Conservation (phyloP, 371 early-diverging fungal genomes). For the Quaeritorhiza haematococci region DNA sequence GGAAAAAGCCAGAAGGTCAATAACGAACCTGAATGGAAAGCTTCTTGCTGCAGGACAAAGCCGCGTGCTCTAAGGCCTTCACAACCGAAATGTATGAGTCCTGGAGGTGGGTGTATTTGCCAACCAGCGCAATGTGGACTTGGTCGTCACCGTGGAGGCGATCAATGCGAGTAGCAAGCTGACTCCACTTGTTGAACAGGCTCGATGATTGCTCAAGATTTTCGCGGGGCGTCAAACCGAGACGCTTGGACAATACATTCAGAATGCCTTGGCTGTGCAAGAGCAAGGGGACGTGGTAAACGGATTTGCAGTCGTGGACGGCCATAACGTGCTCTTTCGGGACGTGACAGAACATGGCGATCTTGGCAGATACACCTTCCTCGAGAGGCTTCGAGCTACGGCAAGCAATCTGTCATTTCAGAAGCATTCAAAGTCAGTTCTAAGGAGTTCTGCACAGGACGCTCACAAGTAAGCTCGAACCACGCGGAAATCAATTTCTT, state of each 20-base stretch:
- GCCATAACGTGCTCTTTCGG: slow-evolving; percentile 84
- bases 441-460: neutral
- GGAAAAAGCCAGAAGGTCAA: neutral
- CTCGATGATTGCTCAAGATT: slow-evolving; percentile 9
- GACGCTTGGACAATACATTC: slow-evolving; percentile 72
- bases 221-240: slow-evolving; percentile 55
- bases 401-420: slow-evolving; percentile 75
- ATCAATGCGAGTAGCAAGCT: slow-evolving; percentile 50
- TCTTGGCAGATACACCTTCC: slow-evolving; percentile 79
- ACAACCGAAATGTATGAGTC: slow-evolving; percentile 97
- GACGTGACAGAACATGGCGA: slow-evolving; percentile 98
- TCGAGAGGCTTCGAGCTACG: slow-evolving; percentile 80
- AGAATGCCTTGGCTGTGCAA: slow-evolving; percentile 82
- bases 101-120: slow-evolving; percentile 92
- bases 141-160: slow-evolving; percentile 45
- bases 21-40: slow-evolving; percentile 56
- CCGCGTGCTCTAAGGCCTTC: slow-evolving; percentile 93
- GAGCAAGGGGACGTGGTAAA: slow-evolving; percentile 94
- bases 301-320: slow-evolving; percentile 91
- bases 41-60: slow-evolving; percentile 76
- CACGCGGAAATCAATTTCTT: neutral
- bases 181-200: slow-evolving; percentile 67
- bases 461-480: neutral
- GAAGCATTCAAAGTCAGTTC: slow-evolving; percentile 1
- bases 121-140: slow-evolving; percentile 93